Conservation (phyloP, 2,329 filamentous ascomycete genomes). For the Fonsecaea multimorphosa region DNA sequence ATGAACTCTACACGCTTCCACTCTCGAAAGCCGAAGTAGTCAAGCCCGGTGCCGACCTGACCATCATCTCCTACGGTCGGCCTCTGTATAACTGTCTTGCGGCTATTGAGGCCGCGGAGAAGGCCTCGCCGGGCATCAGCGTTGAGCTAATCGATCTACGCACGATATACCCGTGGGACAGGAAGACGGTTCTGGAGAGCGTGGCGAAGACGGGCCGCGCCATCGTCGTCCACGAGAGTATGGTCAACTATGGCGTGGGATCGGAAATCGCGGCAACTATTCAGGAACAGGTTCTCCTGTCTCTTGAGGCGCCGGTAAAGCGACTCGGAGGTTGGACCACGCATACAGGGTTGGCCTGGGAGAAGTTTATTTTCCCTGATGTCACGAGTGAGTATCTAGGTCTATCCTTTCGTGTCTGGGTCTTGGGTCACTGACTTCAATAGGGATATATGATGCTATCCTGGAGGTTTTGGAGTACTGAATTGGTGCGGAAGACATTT, state of each 20-base stretch:
- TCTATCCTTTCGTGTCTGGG: neutral
- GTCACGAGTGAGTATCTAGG: slow-evolving; percentile 83
- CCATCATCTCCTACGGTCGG: slow-evolving; percentile 85
- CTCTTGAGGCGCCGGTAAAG: slow-evolving; percentile 81
- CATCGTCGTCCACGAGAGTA: slow-evolving; percentile 88
- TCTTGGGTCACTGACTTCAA: neutral
- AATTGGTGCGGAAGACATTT: slow-evolving; percentile 17
- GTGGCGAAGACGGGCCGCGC: slow-evolving; percentile 86
- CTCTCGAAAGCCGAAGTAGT: slow-evolving; percentile 83
- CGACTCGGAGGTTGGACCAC: slow-evolving; percentile 87
- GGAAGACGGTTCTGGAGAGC: slow-evolving; percentile 76
- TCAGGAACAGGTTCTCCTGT: slow-evolving; percentile 82
- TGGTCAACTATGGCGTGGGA: slow-evolving; percentile 89
- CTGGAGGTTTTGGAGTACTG: slow-evolving; percentile 71
- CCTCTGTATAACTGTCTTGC: slow-evolving; percentile 83
- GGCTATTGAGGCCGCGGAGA: slow-evolving; percentile 77
- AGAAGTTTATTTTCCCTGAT: slow-evolving; percentile 82
- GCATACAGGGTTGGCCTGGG: slow-evolving; percentile 78
- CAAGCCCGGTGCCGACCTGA: slow-evolving; percentile 79
- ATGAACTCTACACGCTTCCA: slow-evolving; percentile 78
- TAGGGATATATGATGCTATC: slow-evolving; percentile 72
- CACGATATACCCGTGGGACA: slow-evolving; percentile 91
- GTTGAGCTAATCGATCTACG: slow-evolving; percentile 89
- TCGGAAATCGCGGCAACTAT: slow-evolving; percentile 88
- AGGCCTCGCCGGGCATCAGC: slow-evolving; percentile 70